Base-by-base conservation (phyloP, 345 rosid species). In the Eucalyptus rudis region DNA sequence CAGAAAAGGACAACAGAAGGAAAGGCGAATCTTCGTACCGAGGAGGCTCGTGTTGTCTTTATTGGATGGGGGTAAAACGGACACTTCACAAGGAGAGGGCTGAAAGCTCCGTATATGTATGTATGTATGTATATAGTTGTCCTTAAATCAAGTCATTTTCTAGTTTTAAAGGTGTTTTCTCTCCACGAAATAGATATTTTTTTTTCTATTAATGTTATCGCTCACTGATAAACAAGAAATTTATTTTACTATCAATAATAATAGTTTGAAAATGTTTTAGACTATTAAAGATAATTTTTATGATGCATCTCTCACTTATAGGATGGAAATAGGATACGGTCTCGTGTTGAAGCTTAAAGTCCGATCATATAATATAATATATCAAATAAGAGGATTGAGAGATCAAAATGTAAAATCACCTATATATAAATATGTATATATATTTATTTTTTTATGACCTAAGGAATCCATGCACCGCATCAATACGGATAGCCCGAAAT, bases 321-420 rank as follows among this genome's bases (percentile, higher is more conserved):
- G 12, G 3, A 24, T 8, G 2, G 12, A 56, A 56, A 22, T 56
- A 22, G 1, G 13, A 56, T 56, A 56, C 11, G 3, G 3, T 24
- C 27, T 56, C 1, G 0, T 22, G 62, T 22, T 56, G 62, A 56
- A 22, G 27, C 62, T 22, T 22, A 22, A 22, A 9, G 62, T 56
- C 62, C 0, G 0, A 22, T 22, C 12, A 56, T 56, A 0, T 56
- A 56, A 56, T 56, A 8, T 56, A 56, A 56, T 56, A 54, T 54
- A 22, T 0, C 12, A 22, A 59, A 59, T 59, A 27, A 27, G 10
- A 27, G 0, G 66, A 27, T 5, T 15, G 2, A 3, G 4, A 59
- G 66, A 59, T 59, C 4, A 25, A 27, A 27, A 59, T 27, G n/a
- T 25, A 59, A 25, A 5, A 2, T 0, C 56, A 52, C 66, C 31